Conservation (phyloP, 768 basidiomycete species). For the Gloeopeniophorella convolvens region DNA sequence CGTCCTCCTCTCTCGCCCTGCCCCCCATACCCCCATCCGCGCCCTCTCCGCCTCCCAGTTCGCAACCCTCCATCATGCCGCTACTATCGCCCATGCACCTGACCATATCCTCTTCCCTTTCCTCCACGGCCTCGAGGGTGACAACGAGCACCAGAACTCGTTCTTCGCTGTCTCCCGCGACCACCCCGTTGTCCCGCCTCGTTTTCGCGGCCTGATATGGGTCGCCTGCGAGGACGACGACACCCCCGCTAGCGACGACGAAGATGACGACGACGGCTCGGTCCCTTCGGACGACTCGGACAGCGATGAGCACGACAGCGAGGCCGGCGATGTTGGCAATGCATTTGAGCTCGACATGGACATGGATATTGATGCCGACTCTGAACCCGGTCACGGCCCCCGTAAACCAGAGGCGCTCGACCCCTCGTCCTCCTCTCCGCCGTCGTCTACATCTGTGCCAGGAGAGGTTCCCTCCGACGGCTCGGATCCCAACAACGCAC, state of each 20-base stretch:
- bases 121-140: constrained; percentile 79
- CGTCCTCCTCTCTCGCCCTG: constrained; percentile 30
- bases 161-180: constrained; percentile 53
- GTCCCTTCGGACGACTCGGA: constrained; percentile 27
- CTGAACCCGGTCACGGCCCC: constrained; percentile 16
- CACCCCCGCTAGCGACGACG: constrained; percentile 25
- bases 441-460: constrained; percentile 11
- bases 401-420: constrained; percentile 1
- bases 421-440: background rate
- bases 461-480: background rate
- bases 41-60: constrained; percentile 43
- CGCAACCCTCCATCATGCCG: constrained; percentile 52
- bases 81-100: constrained; percentile 64
- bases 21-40: constrained; percentile 36
- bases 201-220: constrained; percentile 68
- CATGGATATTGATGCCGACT: constrained; percentile 29
- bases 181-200: constrained; percentile 31
- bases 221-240: constrained; percentile 70
- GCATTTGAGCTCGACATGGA: constrained; percentile 27
- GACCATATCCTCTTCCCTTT: constrained; percentile 85
- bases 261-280: constrained; percentile 26
- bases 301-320: constrained; percentile 17
- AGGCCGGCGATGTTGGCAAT: constrained; percentile 23
- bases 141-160: constrained; percentile 69
- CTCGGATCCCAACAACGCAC: constrained; percentile 19